These are phyloP conservation scores for Aspergillus sp. DNA, from an alignment of 2,329 filamentous ascomycete genomes.

Conservation along the genomic window DNA sequence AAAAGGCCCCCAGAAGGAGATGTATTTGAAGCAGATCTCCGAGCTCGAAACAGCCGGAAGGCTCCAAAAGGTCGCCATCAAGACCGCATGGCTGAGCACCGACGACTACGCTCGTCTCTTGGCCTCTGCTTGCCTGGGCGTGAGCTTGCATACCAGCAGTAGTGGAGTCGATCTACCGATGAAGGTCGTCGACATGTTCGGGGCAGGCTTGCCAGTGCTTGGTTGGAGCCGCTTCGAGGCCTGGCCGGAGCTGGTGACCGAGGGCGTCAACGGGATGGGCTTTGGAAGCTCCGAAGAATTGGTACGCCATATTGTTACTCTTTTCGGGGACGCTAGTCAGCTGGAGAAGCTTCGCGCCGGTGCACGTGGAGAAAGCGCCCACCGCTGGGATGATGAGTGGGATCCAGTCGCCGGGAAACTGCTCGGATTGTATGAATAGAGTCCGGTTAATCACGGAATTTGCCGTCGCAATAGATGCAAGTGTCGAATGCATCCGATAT, in stretches of 20 bases:
- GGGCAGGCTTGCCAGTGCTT: constrained; percentile 78
- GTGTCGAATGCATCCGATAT: constrained; percentile 26
- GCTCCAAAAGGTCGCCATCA: constrained; percentile 61
- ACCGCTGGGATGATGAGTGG: constrained; percentile 92
- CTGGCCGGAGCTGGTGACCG: constrained; percentile 81
- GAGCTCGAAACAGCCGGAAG: constrained; percentile 52
- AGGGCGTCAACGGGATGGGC: constrained; percentile 75
- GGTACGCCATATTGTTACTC: constrained; percentile 49
- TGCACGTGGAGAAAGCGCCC: constrained; percentile 61
- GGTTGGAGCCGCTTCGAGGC: constrained; percentile 81
- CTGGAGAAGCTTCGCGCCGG: constrained; percentile 57
- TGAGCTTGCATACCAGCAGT: constrained; percentile 86
- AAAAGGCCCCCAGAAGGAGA: constrained; percentile 73
- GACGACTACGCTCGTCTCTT: constrained; percentile 77
- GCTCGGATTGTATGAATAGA: constrained; percentile 41
- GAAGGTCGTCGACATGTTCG: constrained; percentile 99
- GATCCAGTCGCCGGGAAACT: constrained; percentile 67
- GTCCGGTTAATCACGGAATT: constrained; percentile 17
- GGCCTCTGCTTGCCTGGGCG: constrained; percentile 75
- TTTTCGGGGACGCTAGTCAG: constrained; percentile 53
- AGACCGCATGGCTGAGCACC: constrained; percentile 76
- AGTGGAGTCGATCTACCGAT: constrained; percentile 94
- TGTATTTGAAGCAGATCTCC: constrained; percentile 60
- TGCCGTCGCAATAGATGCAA: constrained; percentile 27
- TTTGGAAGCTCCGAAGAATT: constrained; percentile 66